Conservation (phyloP, 306 rosid species). For the Corylus americana region DNA sequence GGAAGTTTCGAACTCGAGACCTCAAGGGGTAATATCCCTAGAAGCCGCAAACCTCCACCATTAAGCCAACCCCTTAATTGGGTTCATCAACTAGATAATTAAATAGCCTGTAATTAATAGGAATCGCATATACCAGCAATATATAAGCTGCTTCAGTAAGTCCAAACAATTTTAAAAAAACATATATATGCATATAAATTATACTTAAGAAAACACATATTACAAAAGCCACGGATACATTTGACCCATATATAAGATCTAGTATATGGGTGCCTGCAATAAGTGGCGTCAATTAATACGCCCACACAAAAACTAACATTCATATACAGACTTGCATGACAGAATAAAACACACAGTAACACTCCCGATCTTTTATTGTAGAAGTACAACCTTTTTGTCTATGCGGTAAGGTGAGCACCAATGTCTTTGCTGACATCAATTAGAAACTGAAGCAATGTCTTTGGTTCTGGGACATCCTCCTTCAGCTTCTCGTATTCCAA, state of each 20-base stretch:
- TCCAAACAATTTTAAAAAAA: too few relatives aligned
- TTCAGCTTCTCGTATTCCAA: slow-evolving; percentile 43
- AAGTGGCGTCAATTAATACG: not conserved
- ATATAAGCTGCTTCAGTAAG: too few relatives aligned
- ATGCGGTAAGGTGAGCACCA: slow-evolving; percentile 22
- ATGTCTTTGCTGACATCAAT: slow-evolving; percentile 30
- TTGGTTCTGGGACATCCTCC: slow-evolving; percentile 29
- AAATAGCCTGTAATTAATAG: too few relatives aligned
- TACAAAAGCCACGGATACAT: not conserved
- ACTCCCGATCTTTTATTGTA: not conserved
- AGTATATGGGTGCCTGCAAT: not conserved
- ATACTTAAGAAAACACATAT: too few relatives aligned
- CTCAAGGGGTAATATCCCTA: too few relatives aligned
- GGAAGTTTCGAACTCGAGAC: too few relatives aligned
- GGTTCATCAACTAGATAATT: too few relatives aligned
- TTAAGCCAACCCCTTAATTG: not conserved
- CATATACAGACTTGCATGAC: not conserved
- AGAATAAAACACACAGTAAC: not conserved
- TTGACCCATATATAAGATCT: not conserved
- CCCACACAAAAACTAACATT: not conserved
- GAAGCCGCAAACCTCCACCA: too few relatives aligned
- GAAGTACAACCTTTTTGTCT: not conserved
- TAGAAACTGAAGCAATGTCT: slow-evolving; percentile 13
- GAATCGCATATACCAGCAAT: too few relatives aligned
- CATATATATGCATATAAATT: too few relatives aligned